Evolutionary conservation across 345 rosid genomes (phyloP), one percentile per base, ranked within the genome.

Genomic region (Camelina sativa): DNA sequence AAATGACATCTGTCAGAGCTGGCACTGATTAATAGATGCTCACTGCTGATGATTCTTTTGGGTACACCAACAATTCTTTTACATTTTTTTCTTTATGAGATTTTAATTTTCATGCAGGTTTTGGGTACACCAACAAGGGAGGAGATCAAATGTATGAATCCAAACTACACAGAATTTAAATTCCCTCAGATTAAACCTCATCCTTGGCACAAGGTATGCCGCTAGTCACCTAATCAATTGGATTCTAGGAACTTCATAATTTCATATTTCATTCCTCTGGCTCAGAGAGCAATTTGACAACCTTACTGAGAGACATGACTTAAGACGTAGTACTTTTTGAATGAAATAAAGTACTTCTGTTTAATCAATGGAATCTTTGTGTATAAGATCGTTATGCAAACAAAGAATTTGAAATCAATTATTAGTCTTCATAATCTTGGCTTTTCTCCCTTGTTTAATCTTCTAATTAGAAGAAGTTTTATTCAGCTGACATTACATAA

Each of bases 101-200:
- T n/a, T 53, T 62, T 11, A 51, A 9, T 19, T 37, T 1, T 28
- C 43, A 43, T 41, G 37, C 69, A 93, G 97, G 95, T 91, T 72
- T 78, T 94, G 80, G 98, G 98, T 62, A 94, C 97, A 46, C 98
- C 98, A 64, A 94, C 98, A 48, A 81, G 96, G 68, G 98, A 94
- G 79, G 97, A 94, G 83, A 94, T 94, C 74, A 94, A 94, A 81
- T 94, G 98, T 87, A 94, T 94, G 98, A 94, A 94, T 77, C 96
- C 97, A 32, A 91, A 88, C 77, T 94, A 94, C 70, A 94, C 97
- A 0, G 96, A 91, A 73, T 94, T 91, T 75, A 91, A 92, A 78
- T 94, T 92, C 66, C 97, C 99, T 8, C 97, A 91, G 80, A 94
- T 91, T 76, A 94, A 94, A 76, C 89, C 96, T 66, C 99, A 91